Percentiles rank a stretch among this genome's conserved stretches.
Conservation (phyloP, 805 yeast genomes). For the Starmerella sp. region DNA sequence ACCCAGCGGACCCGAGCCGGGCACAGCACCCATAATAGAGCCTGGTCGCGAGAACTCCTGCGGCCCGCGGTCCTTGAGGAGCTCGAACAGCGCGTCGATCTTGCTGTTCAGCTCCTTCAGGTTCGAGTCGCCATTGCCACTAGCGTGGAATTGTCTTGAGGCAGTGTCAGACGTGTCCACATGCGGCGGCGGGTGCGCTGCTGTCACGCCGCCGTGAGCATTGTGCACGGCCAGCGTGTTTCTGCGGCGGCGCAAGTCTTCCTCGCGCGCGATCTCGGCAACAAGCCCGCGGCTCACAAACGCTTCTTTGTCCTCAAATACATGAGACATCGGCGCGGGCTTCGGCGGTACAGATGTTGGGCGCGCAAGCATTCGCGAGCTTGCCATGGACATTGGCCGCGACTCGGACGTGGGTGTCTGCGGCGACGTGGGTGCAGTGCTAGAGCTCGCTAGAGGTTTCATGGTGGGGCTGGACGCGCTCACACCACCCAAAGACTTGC, state of each 20-base stretch:
- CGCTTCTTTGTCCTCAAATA: slow-evolving; percentile 19
- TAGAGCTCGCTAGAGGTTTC: neutral
- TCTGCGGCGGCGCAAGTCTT: slow-evolving; percentile 29
- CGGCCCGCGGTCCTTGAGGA: slow-evolving; percentile 19
- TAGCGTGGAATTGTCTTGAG: neutral
- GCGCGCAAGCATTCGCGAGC: slow-evolving; percentile 6
- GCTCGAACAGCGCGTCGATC: slow-evolving; percentile 6
- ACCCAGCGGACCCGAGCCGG: neutral
- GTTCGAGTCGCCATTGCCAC: neutral
- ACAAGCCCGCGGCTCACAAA: slow-evolving; percentile 29
- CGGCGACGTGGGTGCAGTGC: neutral
- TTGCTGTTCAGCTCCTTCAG: neutral
- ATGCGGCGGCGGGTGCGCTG: neutral
- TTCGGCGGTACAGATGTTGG: neutral
- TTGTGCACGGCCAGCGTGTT: slow-evolving; percentile 13
- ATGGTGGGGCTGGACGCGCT: neutral
- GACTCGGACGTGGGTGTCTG: neutral
- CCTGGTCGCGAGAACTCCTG: neutral
- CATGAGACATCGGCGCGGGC: slow-evolving; percentile 17
- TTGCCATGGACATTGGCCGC: slow-evolving; percentile 8
- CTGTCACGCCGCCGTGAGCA: neutral
- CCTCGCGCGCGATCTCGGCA: slow-evolving; percentile 33
- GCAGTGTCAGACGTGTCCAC: neutral
- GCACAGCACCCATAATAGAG: neutral
- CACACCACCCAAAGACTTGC: neutral